Conservation (phyloP, 2,329 filamentous ascomycete genomes). For the Epichloe uncinata region DNA sequence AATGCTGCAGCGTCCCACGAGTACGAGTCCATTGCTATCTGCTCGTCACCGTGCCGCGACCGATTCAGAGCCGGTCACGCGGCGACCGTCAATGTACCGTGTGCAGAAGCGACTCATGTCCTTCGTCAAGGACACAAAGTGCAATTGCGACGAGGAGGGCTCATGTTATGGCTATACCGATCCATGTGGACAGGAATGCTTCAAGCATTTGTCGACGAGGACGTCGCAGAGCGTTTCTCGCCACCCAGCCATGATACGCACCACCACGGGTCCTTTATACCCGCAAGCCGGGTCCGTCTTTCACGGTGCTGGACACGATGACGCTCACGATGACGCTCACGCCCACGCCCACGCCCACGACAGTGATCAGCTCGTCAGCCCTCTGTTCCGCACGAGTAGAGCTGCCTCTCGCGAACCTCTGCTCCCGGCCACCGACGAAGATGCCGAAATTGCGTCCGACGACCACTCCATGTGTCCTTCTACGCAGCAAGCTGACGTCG, state of each 20-base stretch:
- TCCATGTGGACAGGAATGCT: constrained; percentile 52
- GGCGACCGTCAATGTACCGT: constrained; percentile 40
- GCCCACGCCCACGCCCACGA: background rate
- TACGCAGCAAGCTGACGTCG: constrained; percentile 27
- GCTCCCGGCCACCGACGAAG: constrained; percentile 14
- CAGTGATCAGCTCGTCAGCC: constrained; percentile 17
- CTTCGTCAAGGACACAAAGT: constrained; percentile 51
- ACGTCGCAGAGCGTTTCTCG: constrained; percentile 18
- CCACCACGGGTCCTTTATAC: constrained; percentile 24
- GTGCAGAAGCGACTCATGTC: constrained; percentile 46
- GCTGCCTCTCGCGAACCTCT: constrained; percentile 27
- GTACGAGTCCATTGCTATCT: constrained; percentile 10
- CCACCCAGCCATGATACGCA: constrained; percentile 26
- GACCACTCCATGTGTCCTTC: constrained; percentile 14
- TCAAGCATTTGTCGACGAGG: constrained; percentile 39
- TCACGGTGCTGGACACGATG: constrained; percentile 13
- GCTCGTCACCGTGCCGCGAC: constrained; percentile 14
- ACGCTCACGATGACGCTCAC: constrained; percentile 7
- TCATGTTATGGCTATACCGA: constrained; percentile 53
- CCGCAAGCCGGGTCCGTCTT: constrained; percentile 15
- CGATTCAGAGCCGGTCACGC: constrained; percentile 20
- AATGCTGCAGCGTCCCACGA: constrained; percentile 13
- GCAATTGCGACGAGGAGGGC: constrained; percentile 46
- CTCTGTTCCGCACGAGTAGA: constrained; percentile 22
- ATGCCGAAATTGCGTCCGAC: constrained; percentile 10